Base-by-base conservation (phyloP, 1,139 yeast species). In the Candida anutae region DNA sequence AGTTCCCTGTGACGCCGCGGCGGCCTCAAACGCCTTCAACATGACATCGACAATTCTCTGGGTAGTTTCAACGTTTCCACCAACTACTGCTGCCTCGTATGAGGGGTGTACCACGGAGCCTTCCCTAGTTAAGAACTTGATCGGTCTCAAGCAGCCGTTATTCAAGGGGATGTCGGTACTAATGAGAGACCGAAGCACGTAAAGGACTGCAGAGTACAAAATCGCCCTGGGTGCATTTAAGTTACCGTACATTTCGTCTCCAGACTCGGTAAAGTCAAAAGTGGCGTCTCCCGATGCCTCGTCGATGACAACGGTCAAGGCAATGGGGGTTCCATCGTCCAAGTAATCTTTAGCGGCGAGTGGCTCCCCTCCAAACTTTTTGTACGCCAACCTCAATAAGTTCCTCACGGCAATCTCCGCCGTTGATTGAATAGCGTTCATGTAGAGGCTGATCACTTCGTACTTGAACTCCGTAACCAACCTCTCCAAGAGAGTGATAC, bases 51-150 rank as follows among this genome's bases (percentile, higher is more conserved):
- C 81, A 23, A 84, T 75, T 36, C 94, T 64, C 52, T 84, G 94
- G 2, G 90, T 76, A 0, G 94, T 83, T 50, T 80, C 80, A n/a
- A 82, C 93, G 48, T 83, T 84, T 5, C 94, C 94, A 16, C 94
- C 95, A 6, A 82, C 93, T 4, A 81, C 87, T 1, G 94, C 95
- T 12, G 90, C 90, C 26, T 79, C 84, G 22, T 63, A 66, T 2
- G 78, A 66, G 3, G 94, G 94, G 25, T 77, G 64, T 15, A 84
- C 65, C 5, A 84, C 64, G 1, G 84, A 72, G 0, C 81, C 81
- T 28, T 71, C 71, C 21, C 94, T 81, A 16, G 85, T 78, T 13
- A 54, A 54, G 31, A 84, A 68, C 5, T 70, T 56, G 28, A 83
- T 71, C 1, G 94, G 94, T 30, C 67, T 62, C 38, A 84, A 63